Conservation (phyloP, 257 asterid species). For the Lycium barbarum region DNA sequence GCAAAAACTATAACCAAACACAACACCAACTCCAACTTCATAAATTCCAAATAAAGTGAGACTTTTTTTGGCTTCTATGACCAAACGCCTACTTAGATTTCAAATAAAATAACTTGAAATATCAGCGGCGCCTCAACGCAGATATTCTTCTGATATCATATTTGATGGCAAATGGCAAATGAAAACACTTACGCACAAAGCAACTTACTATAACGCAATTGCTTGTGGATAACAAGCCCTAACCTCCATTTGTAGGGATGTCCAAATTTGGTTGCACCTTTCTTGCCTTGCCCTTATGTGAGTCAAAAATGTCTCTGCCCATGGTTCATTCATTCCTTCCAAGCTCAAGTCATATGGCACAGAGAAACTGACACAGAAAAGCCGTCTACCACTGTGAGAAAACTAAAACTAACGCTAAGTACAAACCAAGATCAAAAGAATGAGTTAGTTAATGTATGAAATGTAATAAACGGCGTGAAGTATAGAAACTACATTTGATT, state of each 20-base stretch:
- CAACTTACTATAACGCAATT: conserved; percentile 56
- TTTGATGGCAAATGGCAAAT: not conserved
- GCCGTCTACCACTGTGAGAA: not conserved
- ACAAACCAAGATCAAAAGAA: not conserved
- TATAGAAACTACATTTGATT: not conserved
- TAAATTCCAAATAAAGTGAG: too few relatives aligned
- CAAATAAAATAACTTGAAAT: not conserved
- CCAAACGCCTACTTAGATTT: not conserved
- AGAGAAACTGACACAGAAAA: conserved; percentile 58
- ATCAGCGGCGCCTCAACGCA: not conserved
- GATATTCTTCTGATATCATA: not conserved
- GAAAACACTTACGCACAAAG: not conserved
- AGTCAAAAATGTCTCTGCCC: conserved; percentile 75
- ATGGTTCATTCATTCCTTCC: conserved; percentile 66
- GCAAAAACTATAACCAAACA: too few relatives aligned
- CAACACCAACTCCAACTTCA: too few relatives aligned
- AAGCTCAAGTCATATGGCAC: conserved; percentile 79
- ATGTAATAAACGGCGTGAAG: not conserved
- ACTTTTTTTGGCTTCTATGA: too few relatives aligned
- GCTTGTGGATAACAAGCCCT: conserved; percentile 70
- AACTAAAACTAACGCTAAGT: not conserved
- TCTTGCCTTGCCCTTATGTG: conserved; percentile 49
- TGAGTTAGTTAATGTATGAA: not conserved
- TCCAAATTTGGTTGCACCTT: conserved; percentile 70
- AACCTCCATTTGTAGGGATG: conserved; percentile 75